phyloP scores from a whole-genome alignment of 2,329 filamentous ascomycete genomes.

The Pochonia chlamydosporia region DNA sequence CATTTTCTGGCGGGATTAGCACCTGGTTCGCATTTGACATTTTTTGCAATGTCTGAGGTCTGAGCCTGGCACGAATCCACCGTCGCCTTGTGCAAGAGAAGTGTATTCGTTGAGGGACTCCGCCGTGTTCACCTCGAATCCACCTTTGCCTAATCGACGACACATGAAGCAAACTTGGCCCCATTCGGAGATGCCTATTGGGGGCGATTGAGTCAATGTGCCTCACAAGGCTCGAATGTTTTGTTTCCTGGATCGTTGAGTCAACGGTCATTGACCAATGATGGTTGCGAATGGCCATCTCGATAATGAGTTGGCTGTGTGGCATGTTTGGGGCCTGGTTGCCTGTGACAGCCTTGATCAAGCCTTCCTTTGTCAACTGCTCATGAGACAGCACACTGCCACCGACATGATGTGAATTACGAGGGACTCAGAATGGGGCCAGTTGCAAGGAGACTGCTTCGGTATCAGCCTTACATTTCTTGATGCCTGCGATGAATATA shows the following conservation, averaged over 20 bases:
- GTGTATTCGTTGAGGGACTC: not conserved
- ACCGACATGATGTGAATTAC: not conserved
- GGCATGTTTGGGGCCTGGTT: not conserved
- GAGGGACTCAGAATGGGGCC: not conserved
- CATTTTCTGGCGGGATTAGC: not conserved
- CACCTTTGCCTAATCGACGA: constrained; percentile 2
- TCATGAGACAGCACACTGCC: constrained; percentile 3
- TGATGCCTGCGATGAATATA: not conserved
- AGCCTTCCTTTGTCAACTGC: not conserved
- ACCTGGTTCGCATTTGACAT: not conserved
- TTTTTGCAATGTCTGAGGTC: not conserved
- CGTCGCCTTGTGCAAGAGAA: not conserved
- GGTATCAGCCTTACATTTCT: not conserved
- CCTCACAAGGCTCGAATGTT: not conserved
- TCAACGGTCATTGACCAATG: not conserved
- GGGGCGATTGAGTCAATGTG: not conserved
- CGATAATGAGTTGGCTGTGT: not conserved
- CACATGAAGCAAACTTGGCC: not conserved
- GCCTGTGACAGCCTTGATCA: constrained; percentile 1
- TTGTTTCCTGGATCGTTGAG: not conserved
- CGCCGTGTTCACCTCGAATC: not conserved
- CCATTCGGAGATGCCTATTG: constrained; percentile 2
- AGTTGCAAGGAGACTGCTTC: not conserved
- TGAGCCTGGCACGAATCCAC: not conserved
- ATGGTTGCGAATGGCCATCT: not conserved